phyloP scores from a whole-genome alignment of 1,139 yeast species.

The Taphrina deformans region DNA sequence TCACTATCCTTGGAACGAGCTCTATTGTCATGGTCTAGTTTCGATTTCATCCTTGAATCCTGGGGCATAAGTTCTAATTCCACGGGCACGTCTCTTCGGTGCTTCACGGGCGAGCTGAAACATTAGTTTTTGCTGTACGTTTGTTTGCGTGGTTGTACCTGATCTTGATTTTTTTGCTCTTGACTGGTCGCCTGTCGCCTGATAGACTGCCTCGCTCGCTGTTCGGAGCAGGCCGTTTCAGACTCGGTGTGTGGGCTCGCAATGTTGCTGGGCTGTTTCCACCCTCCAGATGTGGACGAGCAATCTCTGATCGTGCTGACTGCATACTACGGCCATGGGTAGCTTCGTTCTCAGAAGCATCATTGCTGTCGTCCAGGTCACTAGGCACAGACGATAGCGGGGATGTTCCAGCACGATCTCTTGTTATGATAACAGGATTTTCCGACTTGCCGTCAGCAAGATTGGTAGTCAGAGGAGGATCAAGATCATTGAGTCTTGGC shows the following conservation, averaged over 20 bases:
- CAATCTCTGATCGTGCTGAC: background rate
- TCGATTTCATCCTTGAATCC: constrained; percentile 6
- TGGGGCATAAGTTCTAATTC: constrained; percentile 21
- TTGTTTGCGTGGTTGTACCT: background rate
- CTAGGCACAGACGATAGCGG: constrained; percentile 17
- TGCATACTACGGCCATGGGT: background rate
- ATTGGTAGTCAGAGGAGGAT: background rate
- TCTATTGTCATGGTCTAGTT: constrained; percentile 1
- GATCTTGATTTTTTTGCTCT: constrained; percentile 26
- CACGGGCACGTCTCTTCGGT: constrained; percentile 3
- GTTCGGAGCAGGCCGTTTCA: constrained; percentile 3
- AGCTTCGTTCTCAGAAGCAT: background rate
- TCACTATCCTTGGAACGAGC: constrained; percentile 20
- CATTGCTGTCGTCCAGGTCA: background rate
- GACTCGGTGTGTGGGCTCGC: background rate
- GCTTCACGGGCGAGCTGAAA: constrained; percentile 10
- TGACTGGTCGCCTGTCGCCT: background rate
- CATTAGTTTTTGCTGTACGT: background rate
- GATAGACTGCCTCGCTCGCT: background rate
- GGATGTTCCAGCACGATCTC: constrained; percentile 6
- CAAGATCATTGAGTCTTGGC: background rate
- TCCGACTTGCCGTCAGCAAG: background rate
- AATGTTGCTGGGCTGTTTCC: background rate
- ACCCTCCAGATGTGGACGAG: background rate
- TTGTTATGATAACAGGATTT: background rate